These are phyloP conservation scores for Hymenotorrendiella dingleyae DNA, from an alignment of 2,329 filamentous ascomycete species.

Conservation along the genomic window DNA sequence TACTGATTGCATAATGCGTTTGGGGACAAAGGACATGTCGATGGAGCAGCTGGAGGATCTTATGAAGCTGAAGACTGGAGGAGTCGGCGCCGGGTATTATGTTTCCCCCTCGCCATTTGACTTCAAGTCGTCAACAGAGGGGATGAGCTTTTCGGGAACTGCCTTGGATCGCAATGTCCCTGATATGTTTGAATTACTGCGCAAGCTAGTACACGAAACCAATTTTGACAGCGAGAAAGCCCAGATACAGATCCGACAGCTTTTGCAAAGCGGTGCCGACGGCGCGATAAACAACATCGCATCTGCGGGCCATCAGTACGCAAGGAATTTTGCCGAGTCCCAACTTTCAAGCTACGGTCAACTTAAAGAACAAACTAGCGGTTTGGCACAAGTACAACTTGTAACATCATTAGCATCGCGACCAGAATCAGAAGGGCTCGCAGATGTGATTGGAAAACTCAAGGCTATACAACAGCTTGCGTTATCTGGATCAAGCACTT, in stretches of 20 bases:
- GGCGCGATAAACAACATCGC: conserved; percentile 90
- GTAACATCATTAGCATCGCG: conserved; percentile 73
- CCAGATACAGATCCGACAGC: conserved; percentile 73
- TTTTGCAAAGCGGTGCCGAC: conserved; percentile 80
- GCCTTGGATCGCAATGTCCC: conserved; percentile 86
- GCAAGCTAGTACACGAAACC: conserved; percentile 75
- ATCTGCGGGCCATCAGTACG: conserved; percentile 82
- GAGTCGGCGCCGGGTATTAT: conserved; percentile 79
- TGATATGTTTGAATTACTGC: conserved; percentile 82
- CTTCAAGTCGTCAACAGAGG: conserved; percentile 67
- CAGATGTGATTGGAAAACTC: conserved; percentile 73
- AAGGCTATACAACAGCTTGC: conserved; percentile 79
- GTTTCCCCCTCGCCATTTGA: conserved; percentile 72
- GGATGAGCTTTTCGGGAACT: conserved; percentile 77
- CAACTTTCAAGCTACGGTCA: conserved; percentile 66
- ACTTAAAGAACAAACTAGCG: conserved; percentile 77
- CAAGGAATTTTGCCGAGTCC: conserved; percentile 76
- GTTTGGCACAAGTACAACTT: conserved; percentile 84
- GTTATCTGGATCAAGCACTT: conserved; percentile 57
- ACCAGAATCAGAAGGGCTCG: conserved; percentile 60
- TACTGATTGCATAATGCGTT: conserved; percentile 84
- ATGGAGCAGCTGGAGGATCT: conserved; percentile 95
- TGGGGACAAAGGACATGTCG: conserved; percentile 79
- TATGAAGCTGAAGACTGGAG: conserved; percentile 94
- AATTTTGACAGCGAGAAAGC: conserved; percentile 83